phyloP scores from a whole-genome alignment of 345 rosid genomes.

The Brassica napus region Da-Ae NC_063451.1:20858001-20858500 shows the following conservation, averaged over 20 bases:
- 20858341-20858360: conserved; percentile 81
- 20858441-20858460: conserved; percentile 73
- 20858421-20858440: background rate
- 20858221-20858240: background rate
- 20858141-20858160: conserved; percentile 17
- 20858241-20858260: background rate
- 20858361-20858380: conserved; percentile 82
- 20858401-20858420: conserved; percentile 5
- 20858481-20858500: conserved; percentile 88
- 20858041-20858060: conserved; percentile 32
- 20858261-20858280: conserved; percentile 43
- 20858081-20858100: background rate
- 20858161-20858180: background rate
- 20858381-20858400: conserved; percentile 17
- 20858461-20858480: conserved; percentile 89
- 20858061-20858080: conserved; percentile 25
- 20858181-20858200: conserved; percentile 21
- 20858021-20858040: too few species aligned
- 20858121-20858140: conserved; percentile 22
- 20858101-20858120: background rate
- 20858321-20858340: conserved; percentile 72
- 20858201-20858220: conserved; percentile 21
- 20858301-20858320: conserved; percentile 69
- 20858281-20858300: conserved; percentile 48
- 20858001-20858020: too few species aligned